Evolutionary conservation across 805 yeast genomes (phyloP), one percentile per base, ranked within the genome.

Genomic region (Wickerhamiella dianesei): DNA sequence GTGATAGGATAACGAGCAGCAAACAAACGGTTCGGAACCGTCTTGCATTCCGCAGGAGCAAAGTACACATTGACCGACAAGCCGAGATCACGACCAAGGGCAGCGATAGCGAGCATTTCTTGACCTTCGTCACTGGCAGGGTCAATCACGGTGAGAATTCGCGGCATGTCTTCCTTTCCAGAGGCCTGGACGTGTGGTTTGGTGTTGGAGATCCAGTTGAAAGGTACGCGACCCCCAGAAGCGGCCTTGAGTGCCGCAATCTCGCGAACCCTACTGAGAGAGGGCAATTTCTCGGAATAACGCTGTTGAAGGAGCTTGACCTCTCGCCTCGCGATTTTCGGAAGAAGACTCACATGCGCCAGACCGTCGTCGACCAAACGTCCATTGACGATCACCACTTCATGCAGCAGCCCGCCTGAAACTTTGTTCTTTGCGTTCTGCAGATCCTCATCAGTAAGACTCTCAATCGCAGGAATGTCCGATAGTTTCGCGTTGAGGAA

Each of bases 61-160:
- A 56, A 20, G 66, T 60, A 29, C 62, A 60, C 6, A 80, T 51
- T 53, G n/a, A 67, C 60, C 14, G 16, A 16, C 17, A 52, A 8
- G 67, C 54, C 53, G 13, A 39, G 25, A 3, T 57, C 32, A 56
- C 16, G 2, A 63, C 57, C 52, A 17, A 46, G 43, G 18, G 54
- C 50, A 17, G 65, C 50, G 16, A 82, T 59, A 0, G 80, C 65
- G 0, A 81, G 54, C 6, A 77, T 56, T 43, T 73, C 75, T 56
- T 85, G 97, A 0, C 94, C 73, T 14, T 65, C 56, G 53, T 82
- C 88, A 49, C 75, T 73, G 1, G 77, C 61, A 1, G 97, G 96
- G 59, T 92, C 87, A 37, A 84, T 56, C 1, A 82, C 62, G 0
- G 44, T 21, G 3, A 40, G 22, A 3, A 45, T 35, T 1, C 19